These are phyloP conservation scores for Galium porrigens DNA, from an alignment of 305 asterid genomes.

Conservation along the genomic window DNA sequence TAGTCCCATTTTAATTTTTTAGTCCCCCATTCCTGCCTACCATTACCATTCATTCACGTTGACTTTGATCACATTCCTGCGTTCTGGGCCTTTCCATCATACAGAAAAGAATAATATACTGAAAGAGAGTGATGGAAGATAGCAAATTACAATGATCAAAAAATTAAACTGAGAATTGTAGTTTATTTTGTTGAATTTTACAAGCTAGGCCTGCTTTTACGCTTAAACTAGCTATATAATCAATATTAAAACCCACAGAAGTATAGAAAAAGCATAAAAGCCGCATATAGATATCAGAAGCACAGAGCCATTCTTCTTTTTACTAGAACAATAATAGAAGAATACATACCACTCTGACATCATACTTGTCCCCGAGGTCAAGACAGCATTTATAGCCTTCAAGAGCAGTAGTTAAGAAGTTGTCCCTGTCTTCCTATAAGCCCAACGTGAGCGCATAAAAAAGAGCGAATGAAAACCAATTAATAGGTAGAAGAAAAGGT, in stretches of 20 bases:
- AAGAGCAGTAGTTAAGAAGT: slow-evolving; percentile 58
- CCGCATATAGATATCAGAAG: background rate
- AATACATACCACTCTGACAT: slow-evolving; percentile 73
- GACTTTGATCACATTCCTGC: background rate
- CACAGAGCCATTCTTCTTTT: background rate
- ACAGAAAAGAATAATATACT: background rate
- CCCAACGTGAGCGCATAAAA: slow-evolving; percentile 17
- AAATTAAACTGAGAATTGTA: too few relatives aligned
- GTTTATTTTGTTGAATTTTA: too few relatives aligned
- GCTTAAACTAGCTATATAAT: background rate
- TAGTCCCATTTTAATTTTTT: background rate
- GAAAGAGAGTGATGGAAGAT: background rate
- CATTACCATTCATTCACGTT: background rate
- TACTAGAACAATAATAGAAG: slow-evolving; percentile 2
- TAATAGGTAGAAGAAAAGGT: background rate
- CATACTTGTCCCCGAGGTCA: slow-evolving; percentile 89
- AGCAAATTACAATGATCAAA: background rate
- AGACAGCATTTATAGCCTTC: slow-evolving; percentile 74
- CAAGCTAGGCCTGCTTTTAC: background rate
- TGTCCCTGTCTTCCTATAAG: slow-evolving; percentile 80
- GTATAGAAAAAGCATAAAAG: background rate
- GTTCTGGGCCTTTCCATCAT: background rate
- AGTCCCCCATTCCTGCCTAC: too few relatives aligned
- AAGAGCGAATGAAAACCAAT: background rate
- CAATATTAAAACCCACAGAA: background rate